Conservation (phyloP, 805 yeast species). For the Wickerhamiella galacta region DNA sequence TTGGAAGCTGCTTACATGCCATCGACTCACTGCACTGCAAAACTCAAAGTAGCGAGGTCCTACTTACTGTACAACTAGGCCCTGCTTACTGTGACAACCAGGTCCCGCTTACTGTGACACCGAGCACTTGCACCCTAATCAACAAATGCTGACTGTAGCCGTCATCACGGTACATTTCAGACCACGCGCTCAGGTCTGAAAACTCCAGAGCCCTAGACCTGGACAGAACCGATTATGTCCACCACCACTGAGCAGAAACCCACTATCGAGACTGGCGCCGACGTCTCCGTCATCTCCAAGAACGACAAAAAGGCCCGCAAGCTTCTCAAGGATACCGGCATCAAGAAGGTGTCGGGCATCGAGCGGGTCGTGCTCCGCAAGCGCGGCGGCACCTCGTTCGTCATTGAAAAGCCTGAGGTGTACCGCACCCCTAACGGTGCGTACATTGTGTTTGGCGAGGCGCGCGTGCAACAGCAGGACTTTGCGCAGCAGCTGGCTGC, state of each 20-base stretch:
- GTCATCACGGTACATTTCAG: too few relatives aligned
- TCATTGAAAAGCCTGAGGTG: constrained; percentile 88
- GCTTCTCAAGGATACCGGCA: constrained; percentile 68
- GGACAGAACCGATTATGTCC: too few relatives aligned
- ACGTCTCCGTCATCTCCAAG: constrained; percentile 65
- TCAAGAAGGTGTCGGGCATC: constrained; percentile 83
- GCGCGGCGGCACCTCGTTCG: constrained; percentile 79
- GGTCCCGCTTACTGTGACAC: too few relatives aligned
- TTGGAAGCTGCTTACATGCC: too few relatives aligned
- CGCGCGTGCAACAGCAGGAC: constrained; percentile 69
- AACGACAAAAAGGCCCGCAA: constrained; percentile 95
- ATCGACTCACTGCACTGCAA: too few relatives aligned
- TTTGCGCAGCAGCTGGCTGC: constrained; percentile 59
- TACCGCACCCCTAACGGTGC: constrained; percentile 87
- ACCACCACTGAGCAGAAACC: constrained; percentile 42
- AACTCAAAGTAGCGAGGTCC: too few relatives aligned
- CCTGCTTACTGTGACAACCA: too few relatives aligned
- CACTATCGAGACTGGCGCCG: constrained; percentile 53
- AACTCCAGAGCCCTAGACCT: too few relatives aligned
- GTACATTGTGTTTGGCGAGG: constrained; percentile 94
- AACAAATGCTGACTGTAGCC: too few relatives aligned
- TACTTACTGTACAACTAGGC: too few relatives aligned
- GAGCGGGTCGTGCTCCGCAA: constrained; percentile 90
- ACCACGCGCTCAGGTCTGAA: too few relatives aligned
- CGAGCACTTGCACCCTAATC: too few relatives aligned